Conservation (phyloP, 305 asterid species). For the Plantago lanceolata region DNA sequence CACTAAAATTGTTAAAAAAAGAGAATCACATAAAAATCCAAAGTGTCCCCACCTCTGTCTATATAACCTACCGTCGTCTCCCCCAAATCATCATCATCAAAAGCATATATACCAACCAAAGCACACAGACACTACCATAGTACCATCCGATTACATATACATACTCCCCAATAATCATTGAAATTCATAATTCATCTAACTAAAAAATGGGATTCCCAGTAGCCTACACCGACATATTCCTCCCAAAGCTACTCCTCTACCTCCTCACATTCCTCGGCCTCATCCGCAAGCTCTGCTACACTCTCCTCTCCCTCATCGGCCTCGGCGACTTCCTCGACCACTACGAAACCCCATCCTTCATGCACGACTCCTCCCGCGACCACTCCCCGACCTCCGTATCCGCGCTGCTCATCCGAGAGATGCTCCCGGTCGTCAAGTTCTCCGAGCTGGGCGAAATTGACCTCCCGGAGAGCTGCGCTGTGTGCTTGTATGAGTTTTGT, state of each 20-base stretch:
- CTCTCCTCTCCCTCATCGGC: conserved; percentile 1
- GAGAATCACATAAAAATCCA: no score
- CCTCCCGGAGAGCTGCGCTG: conserved; percentile 64
- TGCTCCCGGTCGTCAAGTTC: conserved; percentile 58
- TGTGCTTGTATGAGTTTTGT: conserved; percentile 65
- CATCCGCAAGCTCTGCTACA: conserved; percentile 5
- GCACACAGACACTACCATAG: no score
- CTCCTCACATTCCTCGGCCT: conserved; percentile 6
- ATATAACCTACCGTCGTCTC: conserved; percentile 3
- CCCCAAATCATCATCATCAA: not conserved
- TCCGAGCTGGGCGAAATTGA: conserved; percentile 47
- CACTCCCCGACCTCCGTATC: conserved; percentile 34
- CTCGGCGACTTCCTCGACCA: conserved; percentile 9
- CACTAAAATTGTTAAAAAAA: no score
- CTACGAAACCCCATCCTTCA: conserved; percentile 24
- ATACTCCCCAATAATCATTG: not conserved
- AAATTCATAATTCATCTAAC: no score
- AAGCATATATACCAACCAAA: not conserved
- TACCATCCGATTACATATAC: no score
- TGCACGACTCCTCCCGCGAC: no score
- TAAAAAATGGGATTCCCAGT: conserved; percentile 19
- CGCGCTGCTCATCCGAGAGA: conserved; percentile 64
- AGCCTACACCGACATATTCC: conserved; percentile 13
- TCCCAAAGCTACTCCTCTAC: conserved; percentile 13
- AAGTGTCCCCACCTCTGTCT: not conserved